Evolutionary conservation across 208 protist genomes (phyloP).

Genomic region (Leptomonas pyrrhocoris): DNA sequence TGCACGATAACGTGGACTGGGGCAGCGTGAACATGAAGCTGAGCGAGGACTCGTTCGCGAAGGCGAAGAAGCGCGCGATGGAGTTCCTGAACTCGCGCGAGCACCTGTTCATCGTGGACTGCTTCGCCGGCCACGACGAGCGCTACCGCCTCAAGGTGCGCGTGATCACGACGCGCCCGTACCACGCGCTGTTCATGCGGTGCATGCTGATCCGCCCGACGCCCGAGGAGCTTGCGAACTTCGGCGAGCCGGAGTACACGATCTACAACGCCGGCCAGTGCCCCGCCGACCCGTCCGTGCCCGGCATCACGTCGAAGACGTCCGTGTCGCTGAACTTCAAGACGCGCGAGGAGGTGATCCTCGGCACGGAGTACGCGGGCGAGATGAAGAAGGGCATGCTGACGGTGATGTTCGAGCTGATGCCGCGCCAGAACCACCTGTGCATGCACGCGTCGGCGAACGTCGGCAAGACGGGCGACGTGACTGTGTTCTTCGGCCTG

Average conservation of each 20-base stretch:
- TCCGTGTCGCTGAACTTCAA: conserved; percentile 87
- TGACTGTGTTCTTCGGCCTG: conserved; percentile 92
- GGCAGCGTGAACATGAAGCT: conserved; percentile 94
- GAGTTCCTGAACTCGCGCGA: conserved; percentile 94
- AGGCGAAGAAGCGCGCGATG: conserved; percentile 87
- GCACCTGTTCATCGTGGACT: conserved; percentile 95
- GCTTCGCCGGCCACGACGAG: conserved; percentile 92
- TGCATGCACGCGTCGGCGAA: conserved; percentile 95
- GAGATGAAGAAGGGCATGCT: conserved; percentile 99
- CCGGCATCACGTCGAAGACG: conserved; percentile 81
- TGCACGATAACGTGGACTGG: conserved; percentile 92
- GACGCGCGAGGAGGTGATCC: conserved; percentile 92
- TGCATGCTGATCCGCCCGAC: conserved; percentile 97
- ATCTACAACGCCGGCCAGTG: conserved; percentile 96
- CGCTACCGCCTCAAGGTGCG: conserved; percentile 94
- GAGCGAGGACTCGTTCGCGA: conserved; percentile 89
- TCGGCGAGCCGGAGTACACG: conserved; percentile 95
- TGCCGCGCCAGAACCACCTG: conserved; percentile 92
- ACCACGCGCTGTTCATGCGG: conserved; percentile 97
- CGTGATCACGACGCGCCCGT: conserved; percentile 91
- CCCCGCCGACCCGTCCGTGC: conserved; percentile 86
- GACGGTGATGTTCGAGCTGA: conserved; percentile 96
- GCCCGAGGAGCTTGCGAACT: conserved; percentile 85
- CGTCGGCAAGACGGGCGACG: conserved; percentile 76
- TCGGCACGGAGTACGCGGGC: conserved; percentile 96